These are phyloP conservation scores for Phytophthora tubulina DNA, from an alignment of 352 stramenopile species.

Conservation along the genomic window DNA sequence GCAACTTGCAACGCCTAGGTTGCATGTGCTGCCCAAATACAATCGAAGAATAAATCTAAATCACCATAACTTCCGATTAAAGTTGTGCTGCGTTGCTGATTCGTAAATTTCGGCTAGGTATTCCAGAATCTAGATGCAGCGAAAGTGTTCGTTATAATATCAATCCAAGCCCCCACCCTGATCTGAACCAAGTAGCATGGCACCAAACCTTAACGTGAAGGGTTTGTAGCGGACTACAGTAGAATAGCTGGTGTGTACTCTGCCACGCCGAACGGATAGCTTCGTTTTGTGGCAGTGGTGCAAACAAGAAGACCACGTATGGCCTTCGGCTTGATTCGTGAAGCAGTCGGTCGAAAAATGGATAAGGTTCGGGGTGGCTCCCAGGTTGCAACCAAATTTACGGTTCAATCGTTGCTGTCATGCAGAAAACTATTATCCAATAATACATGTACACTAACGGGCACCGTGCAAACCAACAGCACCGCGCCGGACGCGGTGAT, in stretches of 20 bases:
- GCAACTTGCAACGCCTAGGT: too few species aligned
- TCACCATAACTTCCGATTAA: neutral
- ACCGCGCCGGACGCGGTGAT: slow-evolving; percentile 3
- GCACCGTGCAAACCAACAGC: slow-evolving; percentile 6
- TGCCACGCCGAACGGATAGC: neutral
- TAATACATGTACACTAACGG: neutral
- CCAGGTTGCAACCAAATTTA: slow-evolving; percentile 5
- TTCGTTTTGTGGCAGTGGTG: neutral
- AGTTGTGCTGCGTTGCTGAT: too few species aligned
- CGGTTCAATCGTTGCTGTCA: slow-evolving; percentile 4
- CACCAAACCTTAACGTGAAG: neutral
- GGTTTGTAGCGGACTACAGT: neutral
- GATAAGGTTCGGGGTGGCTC: too few species aligned
- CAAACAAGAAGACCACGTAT: neutral
- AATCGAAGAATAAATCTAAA: neutral
- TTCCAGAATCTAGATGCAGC: too few species aligned
- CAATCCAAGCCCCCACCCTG: neutral
- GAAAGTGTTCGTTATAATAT: too few species aligned
- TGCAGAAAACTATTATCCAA: neutral
- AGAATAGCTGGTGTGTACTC: neutral
- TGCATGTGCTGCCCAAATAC: too few species aligned
- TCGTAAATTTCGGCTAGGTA: too few species aligned
- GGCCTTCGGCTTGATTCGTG: neutral
- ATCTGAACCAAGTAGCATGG: neutral
- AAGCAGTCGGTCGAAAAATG: too few species aligned